Evolutionary conservation across 768 basidiomycete species (phyloP), one percentile per base, ranked within the genome.

Genomic region (Thelephora aurantiotincta): DNA sequence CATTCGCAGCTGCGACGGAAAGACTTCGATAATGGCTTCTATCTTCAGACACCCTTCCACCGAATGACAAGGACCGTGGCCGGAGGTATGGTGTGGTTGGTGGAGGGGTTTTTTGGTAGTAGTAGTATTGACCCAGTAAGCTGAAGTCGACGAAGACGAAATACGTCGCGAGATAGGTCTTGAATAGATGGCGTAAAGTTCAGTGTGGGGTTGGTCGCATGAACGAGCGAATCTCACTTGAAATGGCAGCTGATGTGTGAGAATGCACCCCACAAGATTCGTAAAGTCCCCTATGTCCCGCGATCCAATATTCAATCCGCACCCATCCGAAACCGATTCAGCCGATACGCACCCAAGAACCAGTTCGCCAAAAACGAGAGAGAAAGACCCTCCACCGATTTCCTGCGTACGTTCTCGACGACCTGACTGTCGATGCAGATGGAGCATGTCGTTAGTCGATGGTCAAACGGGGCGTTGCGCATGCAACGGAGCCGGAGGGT

Each of bases 231-330:
- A 6, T 58, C 75, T 55, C 62, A 89, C 91, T 66, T 98, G 94
- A 63, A 99, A 98, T 18, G 91, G 90, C 13, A 96, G 72, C 59
- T 98, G 96, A 56, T 83, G 75, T 2, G 96, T 98, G 47, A 99
- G 69, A 50, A 97, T 65, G 60, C 90, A 92, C 9, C 90, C 93
- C 50, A 98, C 62, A 26, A 98, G 73, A 63, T 98, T 98, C 16
- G 92, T 91, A 19, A 85, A 68, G 65, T 99, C 96, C 44, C 94
- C 94, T 86, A 60, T 22, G 55, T 35, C 23, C 35, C 14, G 12
- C n/a, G 30, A 22, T 43, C 33, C 1, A 9, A 18, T 20, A 5
- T 36, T 14, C 20, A 20, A 42, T 26, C 19, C 44, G 35, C 30
- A 34, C 5, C 30, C 36, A 42, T 35, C 35, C 14, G 3, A 3